A percentile compares a stretch with the other conserved stretches of the same genome.
Evolutionary conservation across 129 eudicot genomes (phyloP).

Genomic region (Deinandra increscens): DNA sequence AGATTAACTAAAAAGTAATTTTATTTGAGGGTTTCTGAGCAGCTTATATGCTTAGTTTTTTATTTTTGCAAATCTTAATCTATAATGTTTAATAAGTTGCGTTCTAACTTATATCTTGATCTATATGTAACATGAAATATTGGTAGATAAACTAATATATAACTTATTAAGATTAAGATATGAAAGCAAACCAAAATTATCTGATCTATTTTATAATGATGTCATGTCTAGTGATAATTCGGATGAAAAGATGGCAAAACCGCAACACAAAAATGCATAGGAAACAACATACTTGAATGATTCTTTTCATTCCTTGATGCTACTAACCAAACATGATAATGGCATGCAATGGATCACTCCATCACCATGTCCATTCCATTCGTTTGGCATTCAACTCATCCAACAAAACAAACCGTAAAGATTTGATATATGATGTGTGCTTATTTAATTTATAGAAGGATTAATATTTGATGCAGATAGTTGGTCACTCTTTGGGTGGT

Average conservation of each 20-base stretch:
- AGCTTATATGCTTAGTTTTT: not conserved
- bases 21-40: not conserved
- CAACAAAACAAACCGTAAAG: not conserved
- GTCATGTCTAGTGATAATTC: not conserved
- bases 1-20: not conserved
- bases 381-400: not conserved
- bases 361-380: not conserved
- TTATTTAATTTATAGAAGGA: not conserved
- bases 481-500: slow-evolving; percentile 98
- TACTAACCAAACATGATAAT: not conserved
- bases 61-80: not conserved
- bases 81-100: too few relatives aligned
- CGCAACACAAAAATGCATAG: not conserved
- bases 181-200: not conserved
- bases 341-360: not conserved
- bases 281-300: not conserved
- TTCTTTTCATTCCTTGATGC: not conserved
- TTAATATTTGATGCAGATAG: slow-evolving; percentile 52
- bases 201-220: not conserved
- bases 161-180: not conserved
- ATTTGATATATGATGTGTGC: not conserved
- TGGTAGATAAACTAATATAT: not conserved
- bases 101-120: not conserved
- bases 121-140: not conserved
- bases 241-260: not conserved